A percentile compares a stretch with the other conserved stretches of the same genome.
phyloP scores from a whole-genome alignment of 108 stramenopile genomes.

The Phaeodactylum tricornutum region DNA sequence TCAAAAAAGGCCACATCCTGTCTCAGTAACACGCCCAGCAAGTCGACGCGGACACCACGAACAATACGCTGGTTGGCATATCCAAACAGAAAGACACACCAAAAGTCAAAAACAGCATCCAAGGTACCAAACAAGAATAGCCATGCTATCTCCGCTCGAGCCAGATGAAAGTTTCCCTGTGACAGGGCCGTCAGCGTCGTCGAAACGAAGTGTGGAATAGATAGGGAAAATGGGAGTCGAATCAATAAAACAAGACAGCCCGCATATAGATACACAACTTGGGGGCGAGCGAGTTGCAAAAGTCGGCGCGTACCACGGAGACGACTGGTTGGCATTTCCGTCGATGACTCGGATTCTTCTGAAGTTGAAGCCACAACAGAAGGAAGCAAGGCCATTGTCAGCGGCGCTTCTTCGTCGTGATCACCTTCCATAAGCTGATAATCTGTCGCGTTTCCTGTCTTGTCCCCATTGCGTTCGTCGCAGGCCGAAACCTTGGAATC shows the following conservation, averaged over 20 bases:
- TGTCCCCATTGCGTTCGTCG: no score
- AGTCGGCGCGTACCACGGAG: slow-evolving; percentile 65
- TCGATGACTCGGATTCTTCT: no score
- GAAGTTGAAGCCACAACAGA: no score
- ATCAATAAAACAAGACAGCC: slow-evolving; percentile 76
- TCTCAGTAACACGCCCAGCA: slow-evolving; percentile 51
- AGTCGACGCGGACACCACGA: slow-evolving; percentile 58
- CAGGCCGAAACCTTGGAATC: no score
- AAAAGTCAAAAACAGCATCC: slow-evolving; percentile 76
- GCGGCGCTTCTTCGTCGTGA: no score
- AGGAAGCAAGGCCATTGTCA: no score
- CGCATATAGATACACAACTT: slow-evolving; percentile 64
- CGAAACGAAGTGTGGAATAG: slow-evolving; percentile 82
- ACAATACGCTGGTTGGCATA: slow-evolving; percentile 80
- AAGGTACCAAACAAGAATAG: slow-evolving; percentile 70
- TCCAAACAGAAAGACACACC: slow-evolving; percentile 85
- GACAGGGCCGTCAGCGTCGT: slow-evolving; percentile 62
- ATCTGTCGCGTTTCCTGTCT: no score
- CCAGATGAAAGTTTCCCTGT: slow-evolving; percentile 44
- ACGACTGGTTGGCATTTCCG: no score
- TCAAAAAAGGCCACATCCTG: slow-evolving; percentile 84
- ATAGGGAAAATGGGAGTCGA: slow-evolving; percentile 75
- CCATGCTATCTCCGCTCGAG: slow-evolving; percentile 56
- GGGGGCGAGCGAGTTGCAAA: slow-evolving; percentile 59
- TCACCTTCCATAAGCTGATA: no score